phyloP scores from a whole-genome alignment of 192 early-diverging fungal species.

The Cladochytrium replicatum region DNA sequence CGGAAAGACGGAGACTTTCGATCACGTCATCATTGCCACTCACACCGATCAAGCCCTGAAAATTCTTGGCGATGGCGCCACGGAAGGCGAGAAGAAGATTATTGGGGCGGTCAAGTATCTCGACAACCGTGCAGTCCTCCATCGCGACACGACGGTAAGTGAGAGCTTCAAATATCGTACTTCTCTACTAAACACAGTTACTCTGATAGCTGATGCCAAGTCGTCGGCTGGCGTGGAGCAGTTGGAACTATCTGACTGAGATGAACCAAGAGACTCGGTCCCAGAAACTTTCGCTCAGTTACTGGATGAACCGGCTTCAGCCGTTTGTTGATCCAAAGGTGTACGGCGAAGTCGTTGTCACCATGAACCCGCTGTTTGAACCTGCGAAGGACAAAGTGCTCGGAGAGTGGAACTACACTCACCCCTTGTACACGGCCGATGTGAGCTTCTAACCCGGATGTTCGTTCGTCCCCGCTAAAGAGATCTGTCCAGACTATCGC shows the following conservation, averaged over 20 bases:
- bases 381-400: conserved; percentile 32
- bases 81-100: conserved; percentile 33
- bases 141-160: conserved; percentile 34
- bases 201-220: conserved; percentile 43
- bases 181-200: conserved; percentile 2
- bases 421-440: conserved; percentile 36
- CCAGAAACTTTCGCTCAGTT: conserved; percentile 38
- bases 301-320: conserved; percentile 58
- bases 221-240: conserved; percentile 28
- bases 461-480: background rate
- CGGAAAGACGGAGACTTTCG: conserved; percentile 29
- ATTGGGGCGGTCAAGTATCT: conserved; percentile 36
- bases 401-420: conserved; percentile 38
- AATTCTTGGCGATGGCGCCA: conserved; percentile 45
- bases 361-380: conserved; percentile 45
- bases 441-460: no score
- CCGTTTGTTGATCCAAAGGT: conserved; percentile 28
- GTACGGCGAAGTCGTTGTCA: conserved; percentile 46
- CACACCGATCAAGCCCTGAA: conserved; percentile 48
- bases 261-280: conserved; percentile 18
- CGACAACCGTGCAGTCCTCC: conserved; percentile 41
- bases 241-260: conserved; percentile 54
- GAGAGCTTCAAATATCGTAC: no score
- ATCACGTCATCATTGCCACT: conserved; percentile 50
- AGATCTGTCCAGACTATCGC: conserved; percentile 23